Conservation (phyloP, 2,329 filamentous ascomycete genomes). For the Penicillium sp. region DNA sequence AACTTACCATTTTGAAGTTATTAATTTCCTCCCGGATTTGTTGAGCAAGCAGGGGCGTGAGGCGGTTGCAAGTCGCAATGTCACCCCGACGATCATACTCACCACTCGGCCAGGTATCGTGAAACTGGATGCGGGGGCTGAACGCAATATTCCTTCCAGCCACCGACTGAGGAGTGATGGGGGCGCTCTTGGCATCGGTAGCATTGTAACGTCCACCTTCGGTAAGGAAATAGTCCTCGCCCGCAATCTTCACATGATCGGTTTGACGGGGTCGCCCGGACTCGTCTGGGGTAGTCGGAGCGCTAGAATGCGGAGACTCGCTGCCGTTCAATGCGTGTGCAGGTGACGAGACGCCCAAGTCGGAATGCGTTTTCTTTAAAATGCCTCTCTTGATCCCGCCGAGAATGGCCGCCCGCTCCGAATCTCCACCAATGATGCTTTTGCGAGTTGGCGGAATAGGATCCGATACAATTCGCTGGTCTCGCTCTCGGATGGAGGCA, state of each 20-base stretch:
- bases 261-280: slow-evolving; percentile 61
- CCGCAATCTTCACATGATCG: slow-evolving; percentile 74
- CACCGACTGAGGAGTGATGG: slow-evolving; percentile 68
- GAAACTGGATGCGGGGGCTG: slow-evolving; percentile 89
- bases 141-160: slow-evolving; percentile 67
- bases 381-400: slow-evolving; percentile 95
- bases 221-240: slow-evolving; percentile 88
- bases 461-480: slow-evolving; percentile 37
- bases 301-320: slow-evolving; percentile 82
- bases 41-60: slow-evolving; percentile 95
- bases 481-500: slow-evolving; percentile 36
- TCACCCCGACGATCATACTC: slow-evolving; percentile 97
- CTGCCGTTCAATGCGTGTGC: slow-evolving; percentile 66
- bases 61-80: slow-evolving; percentile 94
- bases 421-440: slow-evolving; percentile 90
- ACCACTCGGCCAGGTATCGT: slow-evolving; percentile 93
- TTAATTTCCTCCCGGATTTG: slow-evolving; percentile 99
- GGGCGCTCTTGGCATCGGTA: slow-evolving; percentile 77
- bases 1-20: slow-evolving; percentile 94
- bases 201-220: slow-evolving; percentile 67
- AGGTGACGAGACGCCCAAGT: slow-evolving; percentile 71
- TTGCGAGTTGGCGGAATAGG: slow-evolving; percentile 65
- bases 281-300: slow-evolving; percentile 87
- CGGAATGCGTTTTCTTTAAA: slow-evolving; percentile 69
- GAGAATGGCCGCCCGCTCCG: slow-evolving; percentile 86